Percentiles rank a stretch among this genome's conserved stretches.
Conservation (phyloP, 345 rosid genomes). For the Eucalyptus regnans region DNA sequence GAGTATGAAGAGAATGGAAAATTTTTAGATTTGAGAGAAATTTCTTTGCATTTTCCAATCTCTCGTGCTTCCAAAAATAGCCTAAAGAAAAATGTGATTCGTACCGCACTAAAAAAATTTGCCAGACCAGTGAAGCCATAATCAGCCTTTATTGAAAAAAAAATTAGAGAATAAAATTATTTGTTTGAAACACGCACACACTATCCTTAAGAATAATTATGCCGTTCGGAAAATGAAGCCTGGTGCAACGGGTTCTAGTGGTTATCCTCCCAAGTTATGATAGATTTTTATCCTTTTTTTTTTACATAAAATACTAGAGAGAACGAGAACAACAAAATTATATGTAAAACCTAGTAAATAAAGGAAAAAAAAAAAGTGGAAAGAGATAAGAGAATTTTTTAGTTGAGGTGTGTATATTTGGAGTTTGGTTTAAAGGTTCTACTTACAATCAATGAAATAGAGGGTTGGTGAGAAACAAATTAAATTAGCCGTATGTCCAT, state of each 20-base stretch:
- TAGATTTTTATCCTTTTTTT: neutral
- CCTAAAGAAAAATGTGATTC: neutral
- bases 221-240: neutral
- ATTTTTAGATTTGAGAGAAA: neutral
- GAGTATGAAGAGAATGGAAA: neutral
- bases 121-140: neutral
- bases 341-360: neutral
- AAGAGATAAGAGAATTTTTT: neutral
- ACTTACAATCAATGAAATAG: neutral
- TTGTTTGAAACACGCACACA: neutral
- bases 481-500: neutral
- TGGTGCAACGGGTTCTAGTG: rapidly evolving
- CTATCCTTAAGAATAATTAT: neutral
- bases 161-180: neutral
- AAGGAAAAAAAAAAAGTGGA: neutral
- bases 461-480: neutral
- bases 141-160: neutral
- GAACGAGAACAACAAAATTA: neutral
- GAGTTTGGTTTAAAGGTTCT: neutral
- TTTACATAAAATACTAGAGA: neutral
- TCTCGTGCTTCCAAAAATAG: neutral
- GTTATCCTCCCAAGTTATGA: neutral
- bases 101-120: neutral
- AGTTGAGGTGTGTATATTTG: neutral
- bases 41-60: neutral